These are phyloP conservation scores for Rhizopus delemar DNA, from an alignment of 371 early-diverging fungal species.

Conservation along the genomic window DNA sequence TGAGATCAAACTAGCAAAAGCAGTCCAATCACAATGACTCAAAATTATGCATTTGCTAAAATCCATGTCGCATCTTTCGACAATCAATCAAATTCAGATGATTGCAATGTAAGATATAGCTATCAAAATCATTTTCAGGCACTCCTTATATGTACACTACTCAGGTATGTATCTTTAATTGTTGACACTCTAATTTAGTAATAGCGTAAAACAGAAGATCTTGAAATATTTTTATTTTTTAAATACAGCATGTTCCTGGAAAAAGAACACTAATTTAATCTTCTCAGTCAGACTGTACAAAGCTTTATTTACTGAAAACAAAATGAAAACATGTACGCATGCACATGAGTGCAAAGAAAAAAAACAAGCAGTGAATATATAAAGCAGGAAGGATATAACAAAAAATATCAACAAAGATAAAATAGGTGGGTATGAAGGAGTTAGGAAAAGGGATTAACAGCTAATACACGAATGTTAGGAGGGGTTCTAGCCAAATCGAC, in stretches of 20 bases:
- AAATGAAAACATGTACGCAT: neutral
- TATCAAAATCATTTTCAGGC: too few relatives aligned
- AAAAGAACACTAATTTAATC: too few relatives aligned
- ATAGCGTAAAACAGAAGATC: too few relatives aligned
- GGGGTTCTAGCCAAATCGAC: constrained; percentile 66
- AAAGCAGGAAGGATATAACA: neutral
- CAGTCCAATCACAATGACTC: neutral
- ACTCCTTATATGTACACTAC: too few relatives aligned
- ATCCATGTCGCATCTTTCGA: too few relatives aligned
- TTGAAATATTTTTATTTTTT: too few relatives aligned
- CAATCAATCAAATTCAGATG: too few relatives aligned
- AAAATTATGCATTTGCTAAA: neutral
- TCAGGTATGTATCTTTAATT: too few relatives aligned
- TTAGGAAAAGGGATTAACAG: constrained; percentile 64
- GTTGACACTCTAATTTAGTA: too few relatives aligned
- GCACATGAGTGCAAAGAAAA: neutral
- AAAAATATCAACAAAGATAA: too few relatives aligned
- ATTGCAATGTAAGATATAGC: too few relatives aligned
- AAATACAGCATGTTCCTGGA: too few relatives aligned
- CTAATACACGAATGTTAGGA: constrained; percentile 67
- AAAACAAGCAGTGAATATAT: neutral
- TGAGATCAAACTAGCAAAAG: neutral
- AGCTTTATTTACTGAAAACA: constrained; percentile 4
- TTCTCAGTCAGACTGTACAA: neutral
- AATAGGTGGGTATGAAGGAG: neutral